A percentile compares a stretch with the other conserved stretches of the same genome.
phyloP scores from a whole-genome alignment of 164 flowering plant genomes.

The Nelumbo lutea region DNA sequence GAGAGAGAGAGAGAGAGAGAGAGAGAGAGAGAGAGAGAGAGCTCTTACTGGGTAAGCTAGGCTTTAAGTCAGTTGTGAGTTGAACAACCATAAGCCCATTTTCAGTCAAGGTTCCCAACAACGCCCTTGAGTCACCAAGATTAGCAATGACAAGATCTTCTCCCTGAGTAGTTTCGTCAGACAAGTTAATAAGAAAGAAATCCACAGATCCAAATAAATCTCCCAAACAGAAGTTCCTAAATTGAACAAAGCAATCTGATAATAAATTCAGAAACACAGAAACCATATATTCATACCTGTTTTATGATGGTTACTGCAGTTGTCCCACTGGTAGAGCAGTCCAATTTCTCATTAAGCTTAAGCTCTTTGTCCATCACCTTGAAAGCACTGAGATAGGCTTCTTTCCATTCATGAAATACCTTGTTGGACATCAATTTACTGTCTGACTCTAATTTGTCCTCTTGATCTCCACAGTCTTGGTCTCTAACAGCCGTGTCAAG shows the following conservation, averaged over 20 bases:
- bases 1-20: neutral
- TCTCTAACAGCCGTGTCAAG: neutral
- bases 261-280: too few relatives aligned
- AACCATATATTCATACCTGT: constrained; percentile 40
- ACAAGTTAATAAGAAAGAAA: neutral
- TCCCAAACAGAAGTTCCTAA: too few relatives aligned
- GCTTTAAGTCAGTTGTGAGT: constrained; percentile 80
- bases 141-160: constrained; percentile 67
- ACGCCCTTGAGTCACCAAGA: constrained; percentile 88
- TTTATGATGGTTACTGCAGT: constrained; percentile 66
- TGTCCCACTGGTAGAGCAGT: constrained; percentile 67
- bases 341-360: constrained; percentile 54
- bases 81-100: constrained; percentile 49
- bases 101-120: constrained; percentile 55
- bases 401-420: constrained; percentile 42
- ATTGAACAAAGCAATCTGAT: too few relatives aligned
- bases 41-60: constrained; percentile 57
- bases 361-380: constrained; percentile 80
- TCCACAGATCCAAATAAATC: neutral
- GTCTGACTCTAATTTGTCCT: neutral
- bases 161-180: constrained; percentile 30
- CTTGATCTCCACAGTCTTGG: neutral
- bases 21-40: neutral
- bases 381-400: constrained; percentile 54
- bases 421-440: constrained; percentile 14